Evolutionary conservation across 352 stramenopile genomes (phyloP).

Genomic region (Globisporangium emineosum): DNA sequence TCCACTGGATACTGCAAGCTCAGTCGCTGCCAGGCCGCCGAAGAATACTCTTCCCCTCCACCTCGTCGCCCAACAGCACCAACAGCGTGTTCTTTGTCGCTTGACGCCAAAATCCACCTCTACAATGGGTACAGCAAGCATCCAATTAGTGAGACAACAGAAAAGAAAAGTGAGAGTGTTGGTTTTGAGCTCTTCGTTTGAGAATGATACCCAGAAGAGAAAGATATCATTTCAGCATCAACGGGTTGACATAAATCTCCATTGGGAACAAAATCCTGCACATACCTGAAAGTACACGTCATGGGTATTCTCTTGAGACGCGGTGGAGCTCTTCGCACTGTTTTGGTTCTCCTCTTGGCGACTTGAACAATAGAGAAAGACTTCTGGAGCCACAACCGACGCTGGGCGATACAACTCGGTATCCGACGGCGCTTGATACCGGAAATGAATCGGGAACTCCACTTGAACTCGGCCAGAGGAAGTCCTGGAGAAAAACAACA

Average conservation of each 20-base stretch:
- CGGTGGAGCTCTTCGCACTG: not conserved
- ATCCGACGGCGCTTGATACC: slow-evolving; percentile 53
- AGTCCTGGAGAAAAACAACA: slow-evolving; percentile 12
- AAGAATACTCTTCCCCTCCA: not conserved
- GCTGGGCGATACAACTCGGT: slow-evolving; percentile 33
- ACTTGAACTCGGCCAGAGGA: slow-evolving; percentile 18
- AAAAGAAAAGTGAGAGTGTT: not conserved
- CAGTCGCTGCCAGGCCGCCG: slow-evolving; percentile 27
- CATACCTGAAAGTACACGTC: slow-evolving; percentile 4
- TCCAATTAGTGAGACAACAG: slow-evolving; percentile 6
- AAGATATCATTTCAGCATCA: not conserved
- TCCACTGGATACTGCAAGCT: slow-evolving; percentile 20
- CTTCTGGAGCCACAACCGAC: slow-evolving; percentile 38
- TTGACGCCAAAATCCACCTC: not conserved
- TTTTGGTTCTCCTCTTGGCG: not conserved
- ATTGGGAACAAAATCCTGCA: not conserved
- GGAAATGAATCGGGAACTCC: slow-evolving; percentile 59
- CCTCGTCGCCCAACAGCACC: not conserved
- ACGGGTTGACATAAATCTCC: not conserved
- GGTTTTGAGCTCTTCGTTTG: not conserved
- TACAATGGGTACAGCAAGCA: slow-evolving; percentile 8
- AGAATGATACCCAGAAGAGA: not conserved
- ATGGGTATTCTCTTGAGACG: not conserved
- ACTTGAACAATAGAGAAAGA: slow-evolving; percentile 35
- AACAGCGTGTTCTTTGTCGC: not conserved